Evolutionary conservation across 1,139 yeast species (phyloP).

Genomic region (Hemisphaericaspora xylanilytica): DNA sequence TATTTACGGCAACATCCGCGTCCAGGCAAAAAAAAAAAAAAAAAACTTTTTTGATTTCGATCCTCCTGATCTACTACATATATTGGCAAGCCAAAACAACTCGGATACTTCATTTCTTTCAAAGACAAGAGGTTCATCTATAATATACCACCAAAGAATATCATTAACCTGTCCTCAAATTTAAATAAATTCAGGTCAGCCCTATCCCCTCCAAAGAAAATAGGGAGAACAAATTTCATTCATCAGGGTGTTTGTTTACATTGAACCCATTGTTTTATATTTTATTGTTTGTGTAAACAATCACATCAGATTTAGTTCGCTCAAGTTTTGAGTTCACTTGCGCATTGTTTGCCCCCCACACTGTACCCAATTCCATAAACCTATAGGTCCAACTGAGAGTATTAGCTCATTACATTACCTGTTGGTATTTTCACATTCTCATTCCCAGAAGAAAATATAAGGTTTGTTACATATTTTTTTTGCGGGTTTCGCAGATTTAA

Average conservation of each 20-base stretch:
- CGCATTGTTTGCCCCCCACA: neutral
- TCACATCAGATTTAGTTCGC: neutral
- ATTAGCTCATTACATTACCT: neutral
- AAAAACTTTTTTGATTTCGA: neutral
- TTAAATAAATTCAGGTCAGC: too few relatives aligned
- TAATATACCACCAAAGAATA: too few relatives aligned
- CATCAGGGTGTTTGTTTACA: too few relatives aligned
- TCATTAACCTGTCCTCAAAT: too few relatives aligned
- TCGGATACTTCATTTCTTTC: neutral
- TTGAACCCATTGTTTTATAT: neutral
- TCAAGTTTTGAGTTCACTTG: neutral
- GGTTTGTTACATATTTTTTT: neutral
- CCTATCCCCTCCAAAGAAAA: too few relatives aligned
- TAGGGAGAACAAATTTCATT: too few relatives aligned
- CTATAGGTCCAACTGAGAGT: neutral
- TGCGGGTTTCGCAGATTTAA: neutral
- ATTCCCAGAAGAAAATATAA: neutral
- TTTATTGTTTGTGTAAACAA: neutral
- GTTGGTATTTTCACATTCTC: neutral
- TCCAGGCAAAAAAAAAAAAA: too few relatives aligned
- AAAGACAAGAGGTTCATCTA: too few relatives aligned
- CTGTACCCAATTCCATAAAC: neutral
- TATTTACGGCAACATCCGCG: neutral
- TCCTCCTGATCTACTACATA: neutral
- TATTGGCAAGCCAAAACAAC: neutral